Evolutionary conservation across 768 basidiomycete genomes (phyloP).

Genomic region (Hygrocybe coccinea): DNA sequence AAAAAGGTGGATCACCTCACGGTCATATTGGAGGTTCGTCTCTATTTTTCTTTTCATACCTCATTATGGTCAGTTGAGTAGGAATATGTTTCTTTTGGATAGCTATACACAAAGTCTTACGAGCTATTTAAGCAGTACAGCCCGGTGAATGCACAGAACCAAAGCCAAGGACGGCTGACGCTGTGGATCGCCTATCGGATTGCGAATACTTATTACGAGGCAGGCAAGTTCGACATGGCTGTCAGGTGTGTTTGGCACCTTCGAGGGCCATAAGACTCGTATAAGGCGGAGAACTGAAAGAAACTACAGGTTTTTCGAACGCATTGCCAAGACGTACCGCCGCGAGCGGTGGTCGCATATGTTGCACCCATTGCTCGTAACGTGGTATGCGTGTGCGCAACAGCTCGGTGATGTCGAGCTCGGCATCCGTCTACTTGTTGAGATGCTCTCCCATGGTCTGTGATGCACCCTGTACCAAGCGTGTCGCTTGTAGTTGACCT

Average conservation of each 20-base stretch:
- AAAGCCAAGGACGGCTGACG: conserved; percentile 72
- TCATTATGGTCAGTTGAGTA: neutral
- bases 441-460: conserved; percentile 78
- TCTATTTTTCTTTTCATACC: neutral
- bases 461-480: conserved; percentile 3
- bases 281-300: neutral
- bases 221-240: conserved; percentile 82
- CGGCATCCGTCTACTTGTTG: conserved; percentile 69
- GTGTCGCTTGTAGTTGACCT: neutral
- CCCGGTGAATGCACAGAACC: conserved; percentile 34
- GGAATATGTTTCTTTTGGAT: conserved; percentile 5
- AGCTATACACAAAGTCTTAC: conserved; percentile 94
- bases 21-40: conserved; percentile 73
- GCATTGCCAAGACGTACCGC: conserved; percentile 86
- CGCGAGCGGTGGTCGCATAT: conserved; percentile 76
- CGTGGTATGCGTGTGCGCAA: conserved; percentile 82
- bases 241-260: conserved; percentile 52
- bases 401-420: conserved; percentile 72
- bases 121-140: conserved; percentile 83
- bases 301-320: conserved; percentile 77
- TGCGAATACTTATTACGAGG: conserved; percentile 76
- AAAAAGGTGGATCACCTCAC: conserved; percentile 86
- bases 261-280: neutral
- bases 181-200: conserved; percentile 91
- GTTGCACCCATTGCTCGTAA: conserved; percentile 65